Evolutionary conservation across 192 early-diverging fungal species (phyloP).

Genomic region (Dissophora globulifera): DNA sequence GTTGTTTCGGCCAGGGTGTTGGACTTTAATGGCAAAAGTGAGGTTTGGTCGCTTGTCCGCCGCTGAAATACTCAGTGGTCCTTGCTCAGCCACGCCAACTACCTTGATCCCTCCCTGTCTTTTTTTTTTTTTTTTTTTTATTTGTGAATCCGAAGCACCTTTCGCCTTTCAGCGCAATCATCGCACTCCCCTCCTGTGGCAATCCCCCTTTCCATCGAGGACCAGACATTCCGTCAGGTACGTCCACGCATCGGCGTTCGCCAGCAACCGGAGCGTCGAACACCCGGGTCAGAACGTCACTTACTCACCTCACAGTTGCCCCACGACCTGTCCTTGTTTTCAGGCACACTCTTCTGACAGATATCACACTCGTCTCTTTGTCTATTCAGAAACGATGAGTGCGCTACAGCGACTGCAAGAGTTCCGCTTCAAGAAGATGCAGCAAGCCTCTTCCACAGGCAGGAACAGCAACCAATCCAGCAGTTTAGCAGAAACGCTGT

Average conservation of each 20-base stretch:
- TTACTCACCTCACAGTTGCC: too few species aligned
- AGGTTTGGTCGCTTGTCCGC: too few species aligned
- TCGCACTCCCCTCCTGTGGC: neutral
- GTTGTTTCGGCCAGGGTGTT: conserved; percentile 30
- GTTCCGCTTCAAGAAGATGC: conserved; percentile 41
- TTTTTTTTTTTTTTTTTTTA: neutral
- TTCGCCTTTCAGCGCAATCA: neutral
- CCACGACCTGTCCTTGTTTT: too few species aligned
- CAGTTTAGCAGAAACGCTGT: too few species aligned
- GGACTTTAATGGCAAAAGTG: too few species aligned
- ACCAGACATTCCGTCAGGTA: too few species aligned
- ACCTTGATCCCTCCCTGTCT: neutral
- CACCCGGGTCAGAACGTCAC: too few species aligned
- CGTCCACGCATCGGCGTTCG: too few species aligned
- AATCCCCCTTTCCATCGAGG: neutral
- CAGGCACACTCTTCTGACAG: neutral
- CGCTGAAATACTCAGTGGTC: too few species aligned
- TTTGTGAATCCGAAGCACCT: neutral
- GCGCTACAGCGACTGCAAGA: conserved; percentile 36
- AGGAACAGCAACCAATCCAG: neutral
- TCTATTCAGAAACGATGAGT: conserved; percentile 16
- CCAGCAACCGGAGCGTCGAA: too few species aligned
- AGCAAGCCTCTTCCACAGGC: neutral
- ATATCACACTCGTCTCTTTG: neutral
- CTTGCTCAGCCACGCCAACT: conserved; percentile 22